Conservation (phyloP, 75 land plant genomes). For the Selaginella moellendorffii region DNA sequence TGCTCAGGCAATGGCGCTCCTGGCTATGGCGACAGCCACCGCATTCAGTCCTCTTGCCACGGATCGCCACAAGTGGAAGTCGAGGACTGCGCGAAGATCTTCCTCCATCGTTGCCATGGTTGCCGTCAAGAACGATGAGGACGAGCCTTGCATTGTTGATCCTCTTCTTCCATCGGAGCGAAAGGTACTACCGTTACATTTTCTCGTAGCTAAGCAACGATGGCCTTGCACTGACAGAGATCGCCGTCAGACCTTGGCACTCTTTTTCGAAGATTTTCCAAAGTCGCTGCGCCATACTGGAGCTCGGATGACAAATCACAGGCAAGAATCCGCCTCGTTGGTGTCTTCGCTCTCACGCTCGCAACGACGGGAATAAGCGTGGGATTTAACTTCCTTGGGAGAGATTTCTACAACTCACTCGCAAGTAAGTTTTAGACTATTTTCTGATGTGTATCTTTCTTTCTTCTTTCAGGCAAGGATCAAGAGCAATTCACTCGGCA, state of each 20-base stretch:
- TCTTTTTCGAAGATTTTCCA: not conserved
- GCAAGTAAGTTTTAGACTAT: not conserved
- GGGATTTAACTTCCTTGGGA: not conserved
- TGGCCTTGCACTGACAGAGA: not conserved
- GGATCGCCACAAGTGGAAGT: too few relatives aligned
- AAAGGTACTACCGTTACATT: not conserved
- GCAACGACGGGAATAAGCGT: not conserved
- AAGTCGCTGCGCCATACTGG: conserved; percentile 2
- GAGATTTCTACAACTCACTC: not conserved
- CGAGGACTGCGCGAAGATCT: too few relatives aligned
- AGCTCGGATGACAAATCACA: conserved; percentile 2
- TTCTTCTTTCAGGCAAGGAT: not conserved
- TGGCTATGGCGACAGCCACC: too few relatives aligned
- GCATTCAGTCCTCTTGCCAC: too few relatives aligned
- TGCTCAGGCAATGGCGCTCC: too few relatives aligned
- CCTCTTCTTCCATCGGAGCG: not conserved
- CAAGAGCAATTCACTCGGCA: not conserved
- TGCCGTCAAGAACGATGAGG: too few relatives aligned
- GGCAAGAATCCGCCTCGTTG: not conserved
- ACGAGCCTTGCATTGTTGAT: not conserved
- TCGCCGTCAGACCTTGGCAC: not conserved
- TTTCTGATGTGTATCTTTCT: not conserved
- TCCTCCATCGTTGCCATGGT: too few relatives aligned
- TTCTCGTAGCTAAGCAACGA: not conserved
- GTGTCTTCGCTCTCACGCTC: not conserved